These are phyloP conservation scores for Ophiobolus disseminans DNA, from an alignment of 2,329 filamentous ascomycete genomes.

Conservation along the genomic window DNA sequence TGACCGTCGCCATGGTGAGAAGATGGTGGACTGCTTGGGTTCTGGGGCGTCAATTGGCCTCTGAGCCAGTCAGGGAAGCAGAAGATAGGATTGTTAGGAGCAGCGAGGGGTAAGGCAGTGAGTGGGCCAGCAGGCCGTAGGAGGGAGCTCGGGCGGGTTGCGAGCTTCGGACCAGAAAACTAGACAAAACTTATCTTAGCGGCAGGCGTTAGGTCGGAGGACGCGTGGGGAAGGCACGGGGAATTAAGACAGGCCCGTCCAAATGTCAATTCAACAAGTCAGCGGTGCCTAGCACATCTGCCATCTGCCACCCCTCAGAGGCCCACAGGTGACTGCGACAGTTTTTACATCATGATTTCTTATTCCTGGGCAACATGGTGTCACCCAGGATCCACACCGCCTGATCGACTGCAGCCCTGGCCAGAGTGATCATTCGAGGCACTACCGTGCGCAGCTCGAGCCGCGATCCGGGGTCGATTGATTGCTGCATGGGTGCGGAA, in stretches of 20 bases:
- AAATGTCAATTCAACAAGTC: constrained; percentile 4
- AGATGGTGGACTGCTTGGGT: constrained; percentile 17
- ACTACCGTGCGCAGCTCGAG: constrained; percentile 16
- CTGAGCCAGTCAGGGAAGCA: constrained; percentile 12
- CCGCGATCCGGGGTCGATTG: constrained; percentile 20
- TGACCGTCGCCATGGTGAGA: constrained; percentile 62
- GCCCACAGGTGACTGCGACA: constrained; percentile 9
- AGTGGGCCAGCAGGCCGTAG: constrained; percentile 31
- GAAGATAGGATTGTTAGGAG: constrained; percentile 20
- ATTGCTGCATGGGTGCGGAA: constrained; percentile 12
- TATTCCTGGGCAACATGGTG: constrained; percentile 5
- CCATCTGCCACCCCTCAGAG: background rate
- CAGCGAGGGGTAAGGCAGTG: constrained; percentile 22
- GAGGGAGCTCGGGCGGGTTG: constrained; percentile 27
- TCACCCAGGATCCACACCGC: constrained; percentile 16
- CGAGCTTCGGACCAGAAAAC: constrained; percentile 34
- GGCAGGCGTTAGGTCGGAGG: constrained; percentile 31
- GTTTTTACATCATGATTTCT: constrained; percentile 7
- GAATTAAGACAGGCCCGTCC: constrained; percentile 5
- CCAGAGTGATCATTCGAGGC: constrained; percentile 14
- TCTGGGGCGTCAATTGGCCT: constrained; percentile 37
- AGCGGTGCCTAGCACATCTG: background rate
- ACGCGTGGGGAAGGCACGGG: constrained; percentile 41
- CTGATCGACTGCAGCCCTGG: constrained; percentile 18
- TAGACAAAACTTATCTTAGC: constrained; percentile 34